Evolutionary conservation across 441 rosid species (phyloP), one percentile per base, ranked within the genome.

Genomic region (Capsella rubella): DNA sequence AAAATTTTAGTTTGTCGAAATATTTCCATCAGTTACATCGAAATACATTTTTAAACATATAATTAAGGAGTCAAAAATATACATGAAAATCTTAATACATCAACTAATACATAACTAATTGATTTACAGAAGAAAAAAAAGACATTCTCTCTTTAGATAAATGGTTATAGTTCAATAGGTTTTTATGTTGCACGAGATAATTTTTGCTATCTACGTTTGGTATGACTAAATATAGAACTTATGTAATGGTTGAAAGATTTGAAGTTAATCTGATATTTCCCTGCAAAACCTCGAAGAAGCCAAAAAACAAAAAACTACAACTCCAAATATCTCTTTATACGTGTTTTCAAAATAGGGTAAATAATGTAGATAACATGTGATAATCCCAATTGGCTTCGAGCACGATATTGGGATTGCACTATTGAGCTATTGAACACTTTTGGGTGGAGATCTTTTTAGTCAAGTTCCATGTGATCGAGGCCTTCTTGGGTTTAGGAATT

Each of bases 331-430:
- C 1, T 40, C 12, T 37, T 16, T 43, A 16, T 31, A 10, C 55
- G 4, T 56, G 15, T 5, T 62, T 31, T 32, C n/a, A 31, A 57
- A 66, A 31, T 43, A 68, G 18, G 40, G 51, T 60, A 21, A 53
- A 39, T 5, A 29, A 64, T 63, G 28, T 18, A 57, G 27, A 37
- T 28, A 55, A 56, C 54, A 76, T 56, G 43, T 64, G 71, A 55
- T 69, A 31, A 55, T 35, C 67, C 57, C 25, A 64, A 31, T 63
- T 69, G 61, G 51, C 58, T 62, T 37, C 54, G 64, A 16, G 43
- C 59, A 76, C 28, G 75, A 70, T 71, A 78, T 80, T 72, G 77
- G 82, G 81, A 80, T 68, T 74, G 76, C 64, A 79, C 64, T 49
- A 55, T 76, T 67, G 29, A 35, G 16, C 42, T 64, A 49, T 76